Evolutionary conservation across 2,329 filamentous ascomycete species (phyloP).

Genomic region (Microdochium bolleyi): DNA sequence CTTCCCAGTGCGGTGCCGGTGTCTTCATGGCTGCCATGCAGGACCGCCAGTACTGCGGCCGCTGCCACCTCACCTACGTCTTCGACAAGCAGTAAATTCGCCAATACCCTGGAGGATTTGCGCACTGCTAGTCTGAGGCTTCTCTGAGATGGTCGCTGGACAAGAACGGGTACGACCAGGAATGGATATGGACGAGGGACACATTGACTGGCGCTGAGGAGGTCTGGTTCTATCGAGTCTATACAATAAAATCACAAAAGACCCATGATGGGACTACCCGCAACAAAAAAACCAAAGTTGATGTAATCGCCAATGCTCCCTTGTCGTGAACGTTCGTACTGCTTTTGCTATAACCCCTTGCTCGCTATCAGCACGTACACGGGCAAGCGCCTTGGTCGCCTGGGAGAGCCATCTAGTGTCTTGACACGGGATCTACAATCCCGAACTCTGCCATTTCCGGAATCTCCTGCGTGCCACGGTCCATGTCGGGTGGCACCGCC

Average conservation of each 20-base stretch:
- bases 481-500: no score
- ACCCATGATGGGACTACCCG: neutral
- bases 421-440: no score
- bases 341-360: no score
- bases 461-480: no score
- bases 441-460: no score
- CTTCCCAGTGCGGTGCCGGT: constrained; percentile 85
- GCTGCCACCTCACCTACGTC: constrained; percentile 67
- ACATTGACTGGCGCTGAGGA: neutral
- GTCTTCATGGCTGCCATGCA: constrained; percentile 99
- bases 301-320: no score
- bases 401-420: no score
- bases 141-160: neutral
- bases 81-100: constrained; percentile 50
- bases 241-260: neutral
- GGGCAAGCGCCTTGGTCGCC: no score
- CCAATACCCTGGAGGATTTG: neutral
- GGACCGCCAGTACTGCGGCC: constrained; percentile 95
- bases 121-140: neutral
- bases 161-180: neutral
- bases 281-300: neutral
- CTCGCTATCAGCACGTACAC: no score
- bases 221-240: neutral
- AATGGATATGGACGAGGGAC: neutral
- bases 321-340: no score